These are phyloP conservation scores for Penicillium turbatum DNA, from an alignment of 495 filamentous ascomycete species.

Conservation along the genomic window DNA sequence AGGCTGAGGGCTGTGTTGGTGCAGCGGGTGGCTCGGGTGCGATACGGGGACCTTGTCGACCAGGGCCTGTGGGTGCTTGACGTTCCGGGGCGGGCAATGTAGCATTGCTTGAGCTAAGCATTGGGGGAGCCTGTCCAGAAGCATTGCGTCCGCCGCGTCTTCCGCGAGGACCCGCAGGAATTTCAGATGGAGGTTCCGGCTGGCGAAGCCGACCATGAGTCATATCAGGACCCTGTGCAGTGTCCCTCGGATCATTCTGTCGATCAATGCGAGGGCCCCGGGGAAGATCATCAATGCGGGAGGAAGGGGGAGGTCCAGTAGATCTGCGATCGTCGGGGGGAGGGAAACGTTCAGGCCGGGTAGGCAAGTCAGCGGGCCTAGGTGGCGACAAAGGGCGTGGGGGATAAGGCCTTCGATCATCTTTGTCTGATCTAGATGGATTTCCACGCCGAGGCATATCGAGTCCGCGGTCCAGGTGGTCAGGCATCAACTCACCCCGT, in stretches of 20 bases:
- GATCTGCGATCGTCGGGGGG: conserved; percentile 32
- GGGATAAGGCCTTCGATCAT: conserved; percentile 32
- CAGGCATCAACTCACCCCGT: conserved; percentile 37
- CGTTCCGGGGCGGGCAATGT: conserved; percentile 26
- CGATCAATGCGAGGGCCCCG: conserved; percentile 40
- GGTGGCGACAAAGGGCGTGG: conserved; percentile 29
- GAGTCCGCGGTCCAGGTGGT: conserved; percentile 28
- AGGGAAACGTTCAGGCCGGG: conserved; percentile 36
- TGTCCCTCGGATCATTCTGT: conserved; percentile 28
- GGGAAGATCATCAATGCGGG: conserved; percentile 37
- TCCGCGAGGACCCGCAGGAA: conserved; percentile 69
- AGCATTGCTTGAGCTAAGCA: conserved; percentile 20
- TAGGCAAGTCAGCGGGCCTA: conserved; percentile 28
- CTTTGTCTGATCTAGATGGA: conserved; percentile 30
- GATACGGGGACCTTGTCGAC: conserved; percentile 31
- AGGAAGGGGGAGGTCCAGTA: conserved; percentile 19
- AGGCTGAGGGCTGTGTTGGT: conserved; percentile 24
- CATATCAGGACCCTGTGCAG: conserved; percentile 36
- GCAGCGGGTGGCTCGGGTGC: conserved; percentile 24
- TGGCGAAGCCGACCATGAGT: conserved; percentile 53
- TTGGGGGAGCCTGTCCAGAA: conserved; percentile 25
- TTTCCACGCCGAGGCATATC: conserved; percentile 37
- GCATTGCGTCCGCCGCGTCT: conserved; percentile 27
- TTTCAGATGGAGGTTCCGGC: conserved; percentile 52
- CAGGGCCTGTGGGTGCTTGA: conserved; percentile 37